phyloP scores from a whole-genome alignment of 805 yeast species.

The Metschnikowia arizonensis region DNA sequence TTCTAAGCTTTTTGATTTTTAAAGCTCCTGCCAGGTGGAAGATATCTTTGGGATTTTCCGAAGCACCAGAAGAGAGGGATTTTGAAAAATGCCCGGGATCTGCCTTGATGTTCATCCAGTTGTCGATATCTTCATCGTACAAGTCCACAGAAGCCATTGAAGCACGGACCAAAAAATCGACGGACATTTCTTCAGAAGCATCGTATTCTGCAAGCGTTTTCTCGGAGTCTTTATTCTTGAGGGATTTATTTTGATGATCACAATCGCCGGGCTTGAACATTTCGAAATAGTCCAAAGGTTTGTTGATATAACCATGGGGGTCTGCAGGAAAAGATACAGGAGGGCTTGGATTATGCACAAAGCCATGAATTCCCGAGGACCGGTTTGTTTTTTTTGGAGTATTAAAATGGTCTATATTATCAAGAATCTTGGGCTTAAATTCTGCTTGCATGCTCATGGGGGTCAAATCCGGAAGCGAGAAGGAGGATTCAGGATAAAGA shows the following conservation, averaged over 20 bases:
- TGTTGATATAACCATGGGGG: not conserved
- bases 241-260: not conserved
- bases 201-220: conserved; percentile 4
- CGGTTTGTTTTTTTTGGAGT: not conserved
- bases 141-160: conserved; percentile 9
- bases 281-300: not conserved
- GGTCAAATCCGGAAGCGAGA: not conserved
- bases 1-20: conserved; percentile 4
- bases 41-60: not conserved
- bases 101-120: conserved; percentile 13
- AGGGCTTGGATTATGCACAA: conserved; percentile 3
- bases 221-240: conserved; percentile 3
- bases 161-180: conserved; percentile 12
- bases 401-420: not conserved
- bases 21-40: conserved; percentile 1
- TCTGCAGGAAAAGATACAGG: not conserved
- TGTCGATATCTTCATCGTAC: conserved; percentile 12
- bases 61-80: too few species aligned
- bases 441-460: conserved; percentile 3
- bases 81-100: not conserved
- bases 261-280: not conserved
- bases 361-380: not conserved
- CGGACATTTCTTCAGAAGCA: conserved; percentile 5
- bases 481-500: not conserved
- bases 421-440: not conserved